Base-by-base conservation (phyloP, 2,329 filamentous ascomycete genomes). In the Geosmithia morbida region DNA sequence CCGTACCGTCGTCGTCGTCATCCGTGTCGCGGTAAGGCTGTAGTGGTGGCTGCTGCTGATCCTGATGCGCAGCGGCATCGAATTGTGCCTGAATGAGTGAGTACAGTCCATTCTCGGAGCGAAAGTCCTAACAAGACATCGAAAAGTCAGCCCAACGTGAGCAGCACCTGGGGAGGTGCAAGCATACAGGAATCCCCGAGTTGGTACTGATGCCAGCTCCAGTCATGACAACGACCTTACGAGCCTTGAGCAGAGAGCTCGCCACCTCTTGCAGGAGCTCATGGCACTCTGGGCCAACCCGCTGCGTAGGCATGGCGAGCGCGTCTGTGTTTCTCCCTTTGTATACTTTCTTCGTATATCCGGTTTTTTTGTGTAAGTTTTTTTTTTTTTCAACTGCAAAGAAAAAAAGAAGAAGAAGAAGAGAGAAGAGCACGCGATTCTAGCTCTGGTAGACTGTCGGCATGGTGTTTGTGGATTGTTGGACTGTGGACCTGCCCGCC, bases 181-280 rank as follows among this genome's bases (percentile, higher is more conserved):
- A 22, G 46, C 22, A 51, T 67, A 85, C 82, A 46, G 82, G 82
- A 57, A 86, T 86, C 48, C 83, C 83, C 51, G 80, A 85, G 59
- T 85, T 86, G 46, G 83, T 86, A 58, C 80, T 84, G 57, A 86
- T 86, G 46, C 82, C 82, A 45, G 82, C 82, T 45, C 83, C 82
- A 0, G 83, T 86, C 30, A 86, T 69, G 18, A 86, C 76, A 8
- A 86, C 71, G n/a, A 85, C 71, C 59, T 83, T 85, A 51, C 73
- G 75, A 11, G 82, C 75, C 58, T 79, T 81, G 52, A 74, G 72
- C 43, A 86, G 64, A 3, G 69, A 63, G 56, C 84, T 74, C 55
- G 83, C 81, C 52, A 86, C 77, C 30, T 74, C 65, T 55, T 82
- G 79, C n/a, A 86, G 68, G 46, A 70, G 65, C 51, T 72, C 66